Evolutionary conservation across 805 yeast genomes (phyloP), one percentile per base, ranked within the genome.

Genomic region (Jamesozyma hellenica): DNA sequence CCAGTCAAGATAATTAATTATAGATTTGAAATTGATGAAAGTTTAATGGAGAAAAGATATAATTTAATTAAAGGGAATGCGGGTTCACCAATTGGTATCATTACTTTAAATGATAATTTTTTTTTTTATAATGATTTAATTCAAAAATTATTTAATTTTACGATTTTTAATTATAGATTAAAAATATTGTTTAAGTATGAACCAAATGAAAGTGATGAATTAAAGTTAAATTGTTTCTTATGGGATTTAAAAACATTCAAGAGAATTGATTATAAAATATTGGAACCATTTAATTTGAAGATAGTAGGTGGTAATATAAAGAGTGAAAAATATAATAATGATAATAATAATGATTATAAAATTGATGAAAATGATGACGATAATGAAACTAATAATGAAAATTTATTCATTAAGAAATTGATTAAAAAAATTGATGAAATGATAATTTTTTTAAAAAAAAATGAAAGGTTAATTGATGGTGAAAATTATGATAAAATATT

Each of bases 391-490:
- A 8, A 21, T 21, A 23, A 14, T 8, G 38, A 34, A 28, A 32
- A 30, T 25, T 15, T 37, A 23, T 19, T 36, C 16, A 30, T 37
- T 3, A 31, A 38, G 10, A 36, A 42, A n/a, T 33, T 55, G 6
- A 39, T 48, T 12, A 39, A 34, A 18, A 32, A 46, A 31, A 40
- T 53, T 17, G 49, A 50, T 38, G 42, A 29, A 9, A 51, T 56
- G 23, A 39, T 52, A 23, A 11, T 33, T 2, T 58, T 54, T 39
- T 42, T 55, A 34, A 38, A 25, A 38, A 38, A 8, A 17, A 32
- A 14, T 14, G 31, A 7, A 3, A 17, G 12, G n/a, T 17, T 16
- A 1, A 19, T 10, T 2, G 16, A 32, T 21, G 15, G 27, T 33
- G 36, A 33, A 3, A 21, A 26, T 27, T 34, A 40, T 40, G 54